Evolutionary conservation across 2,329 filamentous ascomycete species (phyloP), one percentile per base, ranked within the genome.

Genomic region (Diaporthe aspalathi): DNA sequence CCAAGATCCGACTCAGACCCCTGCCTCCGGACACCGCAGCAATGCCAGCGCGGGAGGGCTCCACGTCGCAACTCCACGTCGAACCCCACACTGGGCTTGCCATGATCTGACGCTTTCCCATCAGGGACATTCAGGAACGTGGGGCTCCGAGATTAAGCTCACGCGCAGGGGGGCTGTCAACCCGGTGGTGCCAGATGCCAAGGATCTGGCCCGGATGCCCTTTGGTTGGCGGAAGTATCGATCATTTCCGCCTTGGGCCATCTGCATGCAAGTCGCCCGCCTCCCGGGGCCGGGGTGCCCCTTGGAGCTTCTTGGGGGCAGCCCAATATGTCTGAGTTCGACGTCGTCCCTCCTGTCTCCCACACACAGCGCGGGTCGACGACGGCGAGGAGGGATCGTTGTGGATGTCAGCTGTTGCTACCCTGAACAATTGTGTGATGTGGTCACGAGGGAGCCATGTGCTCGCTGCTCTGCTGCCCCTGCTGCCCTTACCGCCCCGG

Each of bases 61-160:
- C 32, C 32, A 32, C 32, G 32, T 32, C 32, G 57, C 43, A 63
- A 43, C 43, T 50, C 60, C 60, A 65, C 60, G 43, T 27, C 27
- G 27, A 40, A 65, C 60, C 43, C 43, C 60, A 65, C 60, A 50
- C 45, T 50, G 60, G 35, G 2, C 43, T 45, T 3, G n/a, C 56
- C 17, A 47, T 43, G 67, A 68, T 24, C 40, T 45, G 53, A 54
- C 54, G 38, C 27, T 71, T 78, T 77, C 77, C 76, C 45, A 73
- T 77, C 74, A 70, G 38, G 77, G 75, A 73, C 69, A 76, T 74
- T 72, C 73, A 77, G 78, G 78, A 78, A 78, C 76, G 74, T 76
- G 75, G 74, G 43, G 72, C 73, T 78, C 77, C 77, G 77, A 78
- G 72, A 76, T 76, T 74, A 68, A 69, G 68, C 35, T 53, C 35